Base-by-base conservation (phyloP, 2,329 filamentous ascomycete genomes). In the Sarocladium kiliense region DNA sequence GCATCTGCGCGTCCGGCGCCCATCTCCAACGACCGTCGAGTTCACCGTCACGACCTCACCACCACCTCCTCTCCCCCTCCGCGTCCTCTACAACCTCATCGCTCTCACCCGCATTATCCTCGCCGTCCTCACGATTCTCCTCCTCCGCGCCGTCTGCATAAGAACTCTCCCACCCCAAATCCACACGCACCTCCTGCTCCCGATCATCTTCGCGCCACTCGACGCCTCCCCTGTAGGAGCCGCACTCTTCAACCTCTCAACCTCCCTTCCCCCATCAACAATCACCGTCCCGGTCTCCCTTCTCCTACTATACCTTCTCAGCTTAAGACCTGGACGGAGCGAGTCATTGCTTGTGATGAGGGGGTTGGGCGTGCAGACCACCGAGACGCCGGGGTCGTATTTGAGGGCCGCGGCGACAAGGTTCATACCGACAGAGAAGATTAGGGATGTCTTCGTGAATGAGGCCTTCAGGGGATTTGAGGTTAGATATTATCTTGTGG, bases 391-490 rank as follows among this genome's bases (percentile, higher is more conserved):
- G 3, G 58, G 58, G 16, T 87, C 85, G 9, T 91, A 89, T 64
- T 76, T 92, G 34, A 68, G 70, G 3, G 63, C 69, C 18, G 62
- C 67, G 45, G 70, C 73, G 55, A 79, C 80, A 64, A 71, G 80
- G 55, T 80, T 86, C 69, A 97, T 99, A 57, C 93, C 94, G 0
- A 96, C 93, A 0, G 89, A 88, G 44, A 86, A 90, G 71, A 95
- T 99, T 56, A 89, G 89, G 66, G 94, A 99, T 68, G 87, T 99
- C 56, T 84, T 97, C 54, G 89, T 99, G 53, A 91, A 97, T 68
- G 94, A 99, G 75, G 94, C 92, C 3, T 97, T 97, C 71, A 84
- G 84, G 56, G 92, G 92, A 1, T 96, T 97, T 65, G 90, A 92
- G 72, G 91, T 97, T 34, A 77, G 87, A 39, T 96, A 93, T 66